phyloP scores from a whole-genome alignment of 768 basidiomycete species.

The Serendipita indica region DNA sequence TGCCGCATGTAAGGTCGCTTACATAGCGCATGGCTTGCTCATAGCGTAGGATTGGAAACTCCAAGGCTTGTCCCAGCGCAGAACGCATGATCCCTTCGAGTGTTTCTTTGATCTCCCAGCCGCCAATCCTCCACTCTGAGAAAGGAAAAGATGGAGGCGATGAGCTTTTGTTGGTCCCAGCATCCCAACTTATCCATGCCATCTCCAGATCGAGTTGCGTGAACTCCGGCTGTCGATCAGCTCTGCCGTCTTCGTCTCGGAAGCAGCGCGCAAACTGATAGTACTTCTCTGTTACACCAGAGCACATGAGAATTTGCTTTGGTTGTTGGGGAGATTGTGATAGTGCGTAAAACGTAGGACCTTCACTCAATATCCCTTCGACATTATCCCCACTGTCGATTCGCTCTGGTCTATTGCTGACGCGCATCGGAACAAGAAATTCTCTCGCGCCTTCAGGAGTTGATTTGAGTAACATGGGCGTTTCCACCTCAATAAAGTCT shows the following conservation, averaged over 20 bases:
- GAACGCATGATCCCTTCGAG: slow-evolving; percentile 58
- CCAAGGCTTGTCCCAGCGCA: slow-evolving; percentile 46
- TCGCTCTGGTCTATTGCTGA: slow-evolving; percentile 14
- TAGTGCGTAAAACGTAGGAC: slow-evolving; percentile 61
- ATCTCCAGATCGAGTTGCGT: slow-evolving; percentile 95
- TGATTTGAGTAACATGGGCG: slow-evolving; percentile 77
- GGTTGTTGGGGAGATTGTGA: slow-evolving; percentile 94
- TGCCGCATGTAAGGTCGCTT: slow-evolving; percentile 17
- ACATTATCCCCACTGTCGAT: no score
- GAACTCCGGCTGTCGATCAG: slow-evolving; percentile 92
- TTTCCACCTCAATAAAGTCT: slow-evolving; percentile 92
- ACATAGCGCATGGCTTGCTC: slow-evolving; percentile 80
- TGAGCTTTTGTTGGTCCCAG: slow-evolving; percentile 15
- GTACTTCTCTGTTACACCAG: slow-evolving; percentile 78
- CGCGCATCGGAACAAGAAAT: slow-evolving; percentile 74
- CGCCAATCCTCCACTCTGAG: slow-evolving; percentile 71
- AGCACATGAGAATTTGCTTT: slow-evolving; percentile 83
- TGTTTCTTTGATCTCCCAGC: slow-evolving; percentile 60
- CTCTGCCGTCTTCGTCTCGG: slow-evolving; percentile 88
- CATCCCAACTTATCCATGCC: slow-evolving; percentile 82
- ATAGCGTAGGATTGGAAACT: slow-evolving; percentile 80
- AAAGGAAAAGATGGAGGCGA: slow-evolving; percentile 13
- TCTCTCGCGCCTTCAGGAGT: slow-evolving; percentile 92
- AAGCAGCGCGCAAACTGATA: slow-evolving; percentile 91
- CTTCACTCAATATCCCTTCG: no score